Evolutionary conservation across 1,284 basidiomycete species (phyloP), one percentile per base, ranked within the genome.

Genomic region (Ustilago loliicola): DNA sequence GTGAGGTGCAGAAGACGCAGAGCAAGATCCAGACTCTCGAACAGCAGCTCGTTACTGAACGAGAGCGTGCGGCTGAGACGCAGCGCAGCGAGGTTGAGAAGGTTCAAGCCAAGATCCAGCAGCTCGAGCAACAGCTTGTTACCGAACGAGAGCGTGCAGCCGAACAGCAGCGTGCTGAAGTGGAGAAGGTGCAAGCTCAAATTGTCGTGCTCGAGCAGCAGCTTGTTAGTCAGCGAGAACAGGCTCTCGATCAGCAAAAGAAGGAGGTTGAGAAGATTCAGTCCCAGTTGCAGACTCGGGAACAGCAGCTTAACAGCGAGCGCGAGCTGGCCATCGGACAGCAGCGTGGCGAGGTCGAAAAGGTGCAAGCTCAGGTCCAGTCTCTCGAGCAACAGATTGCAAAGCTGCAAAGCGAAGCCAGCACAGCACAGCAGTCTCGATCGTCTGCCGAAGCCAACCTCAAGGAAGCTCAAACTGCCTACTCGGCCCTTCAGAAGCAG

Each of bases 401-500:
- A 21, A 38, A 52, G 27, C 30, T 66, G 21, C 38, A 59, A 34
- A 21, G 40, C 21, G 70, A 66, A 3, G 47, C 47, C 36, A 56
- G 5, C 17, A 23, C 55, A 19, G 30, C 55, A 7, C 53, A 72
- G 13, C 38, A 66, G 54, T 61, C 63, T 19, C 62, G 69, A 13
- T 50, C 54, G 17, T 21, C 52, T n/a, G 62, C 68, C 29, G 76
- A 74, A 23, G 40, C 48, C 45, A 63, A 60, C 47, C 56, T 67
- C 38, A 69, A 70, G 17, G 63, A 69, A n/a, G 53, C 61, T 45
- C 54, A 66, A 29, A 56, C 57, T 2, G 66, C 62, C 17, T 61
- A 77, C 61, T 42, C 58, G 17, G 55, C 54, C 34, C 40, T 79
- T 51, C 72, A 68, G 38, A 75, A 76, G 66, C 65, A 75, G 48